Base-by-base conservation (phyloP, 192 early-diverging fungal species). In the Coemansia sp. region DNA sequence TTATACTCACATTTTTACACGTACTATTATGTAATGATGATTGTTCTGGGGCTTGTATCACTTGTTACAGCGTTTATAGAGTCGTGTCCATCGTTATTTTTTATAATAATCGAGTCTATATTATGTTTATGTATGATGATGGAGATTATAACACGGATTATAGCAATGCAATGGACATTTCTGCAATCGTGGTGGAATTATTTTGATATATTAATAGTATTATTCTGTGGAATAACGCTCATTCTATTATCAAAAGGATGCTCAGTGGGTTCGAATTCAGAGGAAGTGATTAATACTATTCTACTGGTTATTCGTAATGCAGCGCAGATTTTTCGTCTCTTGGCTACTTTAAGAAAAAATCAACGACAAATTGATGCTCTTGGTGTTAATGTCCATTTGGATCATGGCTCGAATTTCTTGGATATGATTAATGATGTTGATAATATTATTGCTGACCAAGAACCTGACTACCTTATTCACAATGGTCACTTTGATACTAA, bases 41-140 rank as follows among this genome's bases (percentile, higher is more conserved):
- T 74, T 5, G 20, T 82, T 6, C 66, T 86, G 5, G 81, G 84
- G 9, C 64, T 88, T 0, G 52, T 81, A 14, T 85, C 84, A 6
- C 71, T 86, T 6, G 67, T 86, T 55, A 72, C 75, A 33, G 84
- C 79, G 20, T 54, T 80, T 3, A 20, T 70, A 29, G 72, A 78
- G 55, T 66, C 63, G 6, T 86, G 87, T 54, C 89, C 86, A 17
- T 89, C 89, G 33, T 33, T 84, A 22, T 78, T 88, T 7, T 93
- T 93, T 62, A 86, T 93, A 31, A 61, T 87, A 17, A 69, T 91
- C 24, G 91, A 93, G 59, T 82, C 85, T 24, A 83, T 88, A 20
- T 85, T 93, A 54, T 91, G 91, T 58, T 54, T 87, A 19, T 88
- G 88, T 59, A 93, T 93, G 91, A 86, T 90, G 54, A 66, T 85